A percentile compares a stretch with the other conserved stretches of the same genome.
These are phyloP conservation scores for Flaveria ramosissima DNA, from an alignment of 129 eudicot genomes.

Conservation along the genomic window DNA sequence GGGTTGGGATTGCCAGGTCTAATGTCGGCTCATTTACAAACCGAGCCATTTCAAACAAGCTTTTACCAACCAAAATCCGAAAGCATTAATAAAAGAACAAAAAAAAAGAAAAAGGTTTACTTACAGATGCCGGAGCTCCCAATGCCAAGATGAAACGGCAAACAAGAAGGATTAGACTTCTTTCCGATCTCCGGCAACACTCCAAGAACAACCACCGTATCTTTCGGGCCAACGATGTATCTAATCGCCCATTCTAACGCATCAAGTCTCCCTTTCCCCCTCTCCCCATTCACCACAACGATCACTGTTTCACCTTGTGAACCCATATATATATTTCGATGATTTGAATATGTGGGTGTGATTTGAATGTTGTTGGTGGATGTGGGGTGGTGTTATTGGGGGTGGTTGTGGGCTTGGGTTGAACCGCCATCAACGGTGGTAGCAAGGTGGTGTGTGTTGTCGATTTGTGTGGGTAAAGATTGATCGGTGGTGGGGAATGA, in stretches of 20 bases:
- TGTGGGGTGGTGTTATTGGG: too few relatives aligned
- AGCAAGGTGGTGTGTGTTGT: too few relatives aligned
- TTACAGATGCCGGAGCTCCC: constrained; percentile 47
- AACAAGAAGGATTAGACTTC: constrained; percentile 34
- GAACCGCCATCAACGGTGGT: too few relatives aligned
- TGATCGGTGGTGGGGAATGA: too few relatives aligned
- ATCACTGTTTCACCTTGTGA: constrained; percentile 33
- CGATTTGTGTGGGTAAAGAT: too few relatives aligned
- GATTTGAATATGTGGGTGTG: too few relatives aligned
- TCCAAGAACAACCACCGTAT: constrained; percentile 43
- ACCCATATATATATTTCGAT: background rate
- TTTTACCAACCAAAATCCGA: too few relatives aligned
- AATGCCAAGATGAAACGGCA: constrained; percentile 39
- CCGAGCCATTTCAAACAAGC: too few relatives aligned
- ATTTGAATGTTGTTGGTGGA: too few relatives aligned
- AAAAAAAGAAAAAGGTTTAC: background rate
- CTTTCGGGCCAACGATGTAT: constrained; percentile 36
- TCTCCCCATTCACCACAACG: constrained; percentile 38
- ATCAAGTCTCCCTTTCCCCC: constrained; percentile 32
- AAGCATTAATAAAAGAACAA: background rate
- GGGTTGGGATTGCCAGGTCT: too few relatives aligned
- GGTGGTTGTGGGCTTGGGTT: too few relatives aligned
- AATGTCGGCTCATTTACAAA: too few relatives aligned
- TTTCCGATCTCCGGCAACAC: constrained; percentile 45
- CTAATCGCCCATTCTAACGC: constrained; percentile 43